Percentiles rank a stretch among this genome's conserved stretches.
Conservation (phyloP, 2,329 filamentous ascomycete genomes). For the Pseudogymnoascus pannorum region DNA sequence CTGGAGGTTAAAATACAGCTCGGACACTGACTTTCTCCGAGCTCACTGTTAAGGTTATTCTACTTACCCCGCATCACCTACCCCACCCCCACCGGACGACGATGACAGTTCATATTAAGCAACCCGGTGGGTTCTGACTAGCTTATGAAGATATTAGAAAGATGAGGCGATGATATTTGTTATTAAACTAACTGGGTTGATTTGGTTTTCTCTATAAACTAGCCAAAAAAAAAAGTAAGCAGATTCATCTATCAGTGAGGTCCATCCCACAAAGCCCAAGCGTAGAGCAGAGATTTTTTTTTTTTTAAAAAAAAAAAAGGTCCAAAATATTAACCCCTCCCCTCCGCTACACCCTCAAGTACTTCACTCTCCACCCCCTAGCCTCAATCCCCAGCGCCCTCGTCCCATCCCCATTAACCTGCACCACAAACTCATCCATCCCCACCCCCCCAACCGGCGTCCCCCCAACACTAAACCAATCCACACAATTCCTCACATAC, state of each 20-base stretch:
- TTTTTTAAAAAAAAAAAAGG: too few species aligned
- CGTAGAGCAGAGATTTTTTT: not conserved
- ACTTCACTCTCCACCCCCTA: not conserved
- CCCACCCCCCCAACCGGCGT: slow-evolving; percentile 22
- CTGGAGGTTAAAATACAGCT: not conserved
- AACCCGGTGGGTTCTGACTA: not conserved
- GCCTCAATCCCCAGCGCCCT: not conserved
- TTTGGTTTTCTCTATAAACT: not conserved
- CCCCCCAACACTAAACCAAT: slow-evolving; percentile 20
- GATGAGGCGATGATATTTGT: not conserved
- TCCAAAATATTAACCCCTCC: not conserved
- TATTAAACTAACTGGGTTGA: not conserved
- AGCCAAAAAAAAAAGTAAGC: not conserved
- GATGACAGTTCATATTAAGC: not conserved
- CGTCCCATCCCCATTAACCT: slow-evolving; percentile 21
- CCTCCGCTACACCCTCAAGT: not conserved
- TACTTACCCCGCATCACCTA: not conserved
- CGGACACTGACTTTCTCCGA: not conserved
- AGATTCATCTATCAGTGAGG: not conserved
- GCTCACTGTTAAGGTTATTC: not conserved
- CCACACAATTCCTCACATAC: slow-evolving; percentile 15
- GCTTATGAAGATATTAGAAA: not conserved
- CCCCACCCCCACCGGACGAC: not conserved
- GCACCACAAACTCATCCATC: slow-evolving; percentile 25
- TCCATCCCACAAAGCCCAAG: not conserved